Percentiles rank a stretch among this genome's conserved stretches.
Conservation (phyloP, 2,329 filamentous ascomycete species). For the Fusarium concolor region DNA sequence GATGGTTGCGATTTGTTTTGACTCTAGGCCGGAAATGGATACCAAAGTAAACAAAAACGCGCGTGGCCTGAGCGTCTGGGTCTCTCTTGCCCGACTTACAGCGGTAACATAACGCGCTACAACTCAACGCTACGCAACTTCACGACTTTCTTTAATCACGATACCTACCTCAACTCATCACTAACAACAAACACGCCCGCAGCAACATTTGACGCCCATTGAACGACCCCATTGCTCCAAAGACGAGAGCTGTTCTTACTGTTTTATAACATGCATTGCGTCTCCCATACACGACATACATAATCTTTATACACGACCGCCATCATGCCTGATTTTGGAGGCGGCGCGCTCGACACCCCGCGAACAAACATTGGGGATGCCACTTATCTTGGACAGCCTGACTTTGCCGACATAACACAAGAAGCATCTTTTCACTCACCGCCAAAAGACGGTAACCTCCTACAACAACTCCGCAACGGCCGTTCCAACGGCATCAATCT, state of each 20-base stretch:
- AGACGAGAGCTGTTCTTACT: background rate
- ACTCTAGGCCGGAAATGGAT: constrained; percentile 52
- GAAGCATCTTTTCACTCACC: constrained; percentile 89
- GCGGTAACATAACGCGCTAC: constrained; percentile 37
- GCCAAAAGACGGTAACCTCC: constrained; percentile 74
- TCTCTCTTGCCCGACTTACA: constrained; percentile 33
- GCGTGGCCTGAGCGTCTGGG: constrained; percentile 39
- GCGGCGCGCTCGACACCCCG: constrained; percentile 81
- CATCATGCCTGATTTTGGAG: constrained; percentile 72
- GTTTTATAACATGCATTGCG: constrained; percentile 38
- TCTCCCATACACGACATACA: constrained; percentile 29
- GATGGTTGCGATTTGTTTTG: constrained; percentile 37
- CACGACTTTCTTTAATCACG: constrained; percentile 37
- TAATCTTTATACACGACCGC: constrained; percentile 37
- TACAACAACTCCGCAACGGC: constrained; percentile 79
- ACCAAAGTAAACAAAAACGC: constrained; percentile 59
- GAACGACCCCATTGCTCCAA: constrained; percentile 5
- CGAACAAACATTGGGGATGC: constrained; percentile 86
- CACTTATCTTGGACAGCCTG: constrained; percentile 79
- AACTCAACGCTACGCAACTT: constrained; percentile 31
- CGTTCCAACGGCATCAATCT: constrained; percentile 67
- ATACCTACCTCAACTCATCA: constrained; percentile 16
- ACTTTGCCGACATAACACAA: constrained; percentile 83
- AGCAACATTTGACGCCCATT: constrained; percentile 14
- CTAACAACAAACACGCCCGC: constrained; percentile 37